Percentiles rank a stretch among this genome's conserved stretches.
These are phyloP conservation scores for Allomyces macrogynus DNA, from an alignment of 192 early-diverging fungal species.

Conservation along the genomic window DNA sequence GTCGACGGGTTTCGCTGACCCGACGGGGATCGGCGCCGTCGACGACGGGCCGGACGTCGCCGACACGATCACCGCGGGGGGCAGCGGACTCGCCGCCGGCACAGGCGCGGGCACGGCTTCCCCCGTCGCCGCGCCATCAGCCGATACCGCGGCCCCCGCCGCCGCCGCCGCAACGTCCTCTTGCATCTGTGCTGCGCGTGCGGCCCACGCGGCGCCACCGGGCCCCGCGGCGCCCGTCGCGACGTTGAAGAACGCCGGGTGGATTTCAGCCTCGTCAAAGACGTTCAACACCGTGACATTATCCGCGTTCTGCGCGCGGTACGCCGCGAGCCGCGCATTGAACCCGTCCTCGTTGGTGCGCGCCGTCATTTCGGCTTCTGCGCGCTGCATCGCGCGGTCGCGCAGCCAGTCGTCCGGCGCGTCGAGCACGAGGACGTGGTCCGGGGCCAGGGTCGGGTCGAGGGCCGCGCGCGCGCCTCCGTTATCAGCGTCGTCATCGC, in stretches of 20 bases:
- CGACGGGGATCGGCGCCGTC: not conserved
- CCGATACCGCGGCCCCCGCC: not conserved
- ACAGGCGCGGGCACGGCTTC: not conserved
- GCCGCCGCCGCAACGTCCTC: not conserved
- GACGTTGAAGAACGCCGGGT: constrained; percentile 12
- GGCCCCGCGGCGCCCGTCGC: not conserved
- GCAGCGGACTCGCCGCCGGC: not conserved
- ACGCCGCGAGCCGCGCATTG: constrained; percentile 27
- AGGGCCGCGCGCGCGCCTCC: constrained; percentile 2
- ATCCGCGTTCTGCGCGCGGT: constrained; percentile 25
- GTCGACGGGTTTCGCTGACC: not conserved
- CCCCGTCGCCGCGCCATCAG: not conserved
- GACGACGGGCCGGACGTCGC: not conserved
- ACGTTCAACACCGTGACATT: constrained; percentile 37
- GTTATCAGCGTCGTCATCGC: constrained; percentile 21
- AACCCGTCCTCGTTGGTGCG: constrained; percentile 33
- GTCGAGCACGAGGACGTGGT: constrained; percentile 29
- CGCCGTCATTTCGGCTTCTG: constrained; percentile 22
- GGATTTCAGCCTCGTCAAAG: constrained; percentile 41
- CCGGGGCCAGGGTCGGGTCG: constrained; percentile 22
- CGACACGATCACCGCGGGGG: not conserved
- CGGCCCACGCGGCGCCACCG: constrained; percentile 1
- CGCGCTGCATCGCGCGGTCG: constrained; percentile 30
- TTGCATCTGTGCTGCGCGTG: not conserved
- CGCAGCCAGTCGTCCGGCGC: constrained; percentile 29